phyloP scores from a whole-genome alignment of 1,284 basidiomycete species.

The Naganishia sp. region DNA sequence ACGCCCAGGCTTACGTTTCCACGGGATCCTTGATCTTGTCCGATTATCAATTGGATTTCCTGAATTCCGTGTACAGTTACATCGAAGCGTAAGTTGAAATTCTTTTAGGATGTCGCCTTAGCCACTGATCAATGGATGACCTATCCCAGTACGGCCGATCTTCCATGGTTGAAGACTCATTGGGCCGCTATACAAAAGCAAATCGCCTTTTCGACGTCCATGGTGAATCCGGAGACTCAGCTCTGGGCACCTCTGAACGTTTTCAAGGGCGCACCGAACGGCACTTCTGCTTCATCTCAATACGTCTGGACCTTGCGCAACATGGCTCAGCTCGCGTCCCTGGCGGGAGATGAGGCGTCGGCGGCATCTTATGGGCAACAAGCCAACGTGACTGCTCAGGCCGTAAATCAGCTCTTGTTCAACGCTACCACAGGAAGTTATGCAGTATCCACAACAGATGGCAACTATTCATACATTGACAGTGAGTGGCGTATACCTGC shows the following conservation, averaged over 20 bases:
- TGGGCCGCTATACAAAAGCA: slow-evolving; percentile 7
- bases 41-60: slow-evolving; percentile 8
- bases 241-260: slow-evolving; percentile 9
- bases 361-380: slow-evolving; percentile 1
- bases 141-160: neutral
- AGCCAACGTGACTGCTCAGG: slow-evolving; percentile 5
- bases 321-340: neutral
- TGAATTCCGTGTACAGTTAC: slow-evolving; percentile 1
- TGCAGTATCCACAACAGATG: slow-evolving; percentile 2
- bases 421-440: slow-evolving; percentile 1
- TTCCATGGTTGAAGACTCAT: neutral
- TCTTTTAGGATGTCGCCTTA: too few relatives aligned
- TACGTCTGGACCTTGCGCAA: slow-evolving; percentile 11
- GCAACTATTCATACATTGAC: slow-evolving; percentile 21
- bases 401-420: neutral
- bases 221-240: slow-evolving; percentile 8
- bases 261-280: slow-evolving; percentile 13
- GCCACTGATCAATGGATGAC: too few relatives aligned
- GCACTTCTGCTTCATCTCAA: slow-evolving; percentile 4
- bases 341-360: neutral
- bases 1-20: slow-evolving; percentile 6
- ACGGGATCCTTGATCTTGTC: slow-evolving; percentile 1
- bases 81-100: slow-evolving; percentile 2
- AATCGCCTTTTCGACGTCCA: slow-evolving; percentile 1
- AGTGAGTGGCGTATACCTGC: neutral